A percentile compares a stretch with the other conserved stretches of the same genome.
Evolutionary conservation across 1,284 basidiomycete species (phyloP).

Genomic region (Sporisorium exsertum): DNA sequence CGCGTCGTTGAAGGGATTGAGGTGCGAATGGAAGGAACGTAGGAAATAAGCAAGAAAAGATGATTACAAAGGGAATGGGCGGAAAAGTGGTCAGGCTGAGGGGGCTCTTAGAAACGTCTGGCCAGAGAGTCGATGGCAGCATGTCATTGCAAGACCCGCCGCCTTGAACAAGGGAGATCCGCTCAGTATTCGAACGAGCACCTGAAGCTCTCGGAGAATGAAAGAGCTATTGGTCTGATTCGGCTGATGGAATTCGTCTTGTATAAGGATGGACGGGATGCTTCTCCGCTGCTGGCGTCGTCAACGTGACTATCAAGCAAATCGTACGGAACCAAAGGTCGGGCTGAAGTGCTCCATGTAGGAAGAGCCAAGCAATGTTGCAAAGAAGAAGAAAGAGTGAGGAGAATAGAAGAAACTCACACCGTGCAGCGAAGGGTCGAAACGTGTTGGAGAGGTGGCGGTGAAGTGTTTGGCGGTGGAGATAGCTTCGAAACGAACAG

Average conservation of each 20-base stretch:
- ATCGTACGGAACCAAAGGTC: conserved; percentile 4
- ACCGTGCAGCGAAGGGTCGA: conserved; percentile 28
- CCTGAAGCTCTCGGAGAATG: not conserved
- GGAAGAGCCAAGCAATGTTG: not conserved
- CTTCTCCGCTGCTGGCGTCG: conserved; percentile 42
- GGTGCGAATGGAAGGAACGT: not conserved
- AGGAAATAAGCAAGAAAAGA: not conserved
- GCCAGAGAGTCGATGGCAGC: conserved; percentile 23
- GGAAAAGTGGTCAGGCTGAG: conserved; percentile 22
- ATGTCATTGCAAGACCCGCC: conserved; percentile 9
- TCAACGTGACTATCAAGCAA: conserved; percentile 40
- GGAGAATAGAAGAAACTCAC: conserved; percentile 24
- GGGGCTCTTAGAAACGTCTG: conserved; percentile 41
- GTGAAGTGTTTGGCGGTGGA: not conserved
- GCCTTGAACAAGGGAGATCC: conserved; percentile 8
- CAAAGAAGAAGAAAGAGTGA: not conserved
- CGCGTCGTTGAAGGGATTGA: not conserved
- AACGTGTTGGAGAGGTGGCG: not conserved
- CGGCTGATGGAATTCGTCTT: not conserved
- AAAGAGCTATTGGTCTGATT: not conserved
- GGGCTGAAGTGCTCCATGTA: not conserved
- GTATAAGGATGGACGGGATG: not conserved
- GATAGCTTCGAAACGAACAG: not conserved
- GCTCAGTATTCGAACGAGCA: not conserved
- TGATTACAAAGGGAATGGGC: conserved; percentile 4